Evolutionary conservation across 2,329 filamentous ascomycete genomes (phyloP).

Genomic region (Hypoxylon sp.): DNA sequence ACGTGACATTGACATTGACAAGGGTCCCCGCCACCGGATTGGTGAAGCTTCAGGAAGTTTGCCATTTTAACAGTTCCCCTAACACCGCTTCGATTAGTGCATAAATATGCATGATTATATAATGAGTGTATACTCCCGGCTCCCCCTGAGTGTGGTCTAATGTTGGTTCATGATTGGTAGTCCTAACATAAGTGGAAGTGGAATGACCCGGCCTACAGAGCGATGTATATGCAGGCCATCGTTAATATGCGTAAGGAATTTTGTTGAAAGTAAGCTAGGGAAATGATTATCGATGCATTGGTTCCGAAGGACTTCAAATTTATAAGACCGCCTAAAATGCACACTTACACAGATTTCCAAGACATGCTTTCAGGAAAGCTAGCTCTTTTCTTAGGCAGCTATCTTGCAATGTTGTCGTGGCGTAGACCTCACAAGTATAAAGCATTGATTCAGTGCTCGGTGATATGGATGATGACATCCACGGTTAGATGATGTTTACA

Average conservation of each 20-base stretch:
- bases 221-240: no score
- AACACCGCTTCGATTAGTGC: constrained; percentile 4
- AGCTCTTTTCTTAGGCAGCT: not conserved
- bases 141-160: not conserved
- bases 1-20: constrained; percentile 44
- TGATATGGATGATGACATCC: no score
- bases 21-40: constrained; percentile 42
- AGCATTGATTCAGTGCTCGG: no score
- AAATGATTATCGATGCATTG: no score
- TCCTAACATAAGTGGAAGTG: no score
- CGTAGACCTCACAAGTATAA: no score
- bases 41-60: constrained; percentile 26
- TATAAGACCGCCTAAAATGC: not conserved
- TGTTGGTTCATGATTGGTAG: not conserved
- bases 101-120: constrained; percentile 20
- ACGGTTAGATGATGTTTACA: no score
- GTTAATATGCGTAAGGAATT: no score
- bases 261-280: no score
- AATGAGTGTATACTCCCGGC: not conserved
- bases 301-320: no score
- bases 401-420: not conserved
- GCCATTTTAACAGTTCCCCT: constrained; percentile 16
- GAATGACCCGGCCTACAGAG: no score
- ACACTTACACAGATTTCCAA: not conserved
- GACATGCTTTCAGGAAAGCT: not conserved